Conservation (phyloP, 1,284 basidiomycete species). For the Puccinia novopanici region DNA sequence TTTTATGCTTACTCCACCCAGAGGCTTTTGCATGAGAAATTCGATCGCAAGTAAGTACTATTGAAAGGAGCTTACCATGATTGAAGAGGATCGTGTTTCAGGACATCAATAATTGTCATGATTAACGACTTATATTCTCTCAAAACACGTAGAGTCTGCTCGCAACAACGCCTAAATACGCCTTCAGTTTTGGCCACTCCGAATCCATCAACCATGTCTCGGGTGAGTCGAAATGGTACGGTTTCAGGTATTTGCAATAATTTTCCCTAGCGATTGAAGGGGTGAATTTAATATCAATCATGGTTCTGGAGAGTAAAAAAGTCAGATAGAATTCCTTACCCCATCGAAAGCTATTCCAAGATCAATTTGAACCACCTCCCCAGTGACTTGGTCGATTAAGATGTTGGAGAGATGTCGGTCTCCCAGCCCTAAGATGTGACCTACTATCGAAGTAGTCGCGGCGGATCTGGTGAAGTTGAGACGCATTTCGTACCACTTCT, state of each 20-base stretch:
- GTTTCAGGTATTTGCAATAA: conserved; percentile 77
- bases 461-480: conserved; percentile 86
- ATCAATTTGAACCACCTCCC: conserved; percentile 92
- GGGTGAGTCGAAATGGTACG: conserved; percentile 92
- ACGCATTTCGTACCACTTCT: conserved; percentile 90
- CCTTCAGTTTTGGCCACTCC: conserved; percentile 87
- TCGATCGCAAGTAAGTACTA: neutral
- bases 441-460: conserved; percentile 90
- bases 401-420: conserved; percentile 93
- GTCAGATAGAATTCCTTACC: conserved; percentile 51
- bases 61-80: conserved; percentile 68
- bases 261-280: conserved; percentile 68
- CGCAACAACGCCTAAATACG: conserved; percentile 89
- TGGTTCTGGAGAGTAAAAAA: neutral
- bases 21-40: conserved; percentile 1
- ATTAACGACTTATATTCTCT: conserved; percentile 81
- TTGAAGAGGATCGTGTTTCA: conserved; percentile 93
- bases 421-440: conserved; percentile 86
- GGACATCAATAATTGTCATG: conserved; percentile 92
- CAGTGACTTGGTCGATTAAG: conserved; percentile 76
- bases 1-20: conserved; percentile 51
- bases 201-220: conserved; percentile 90
- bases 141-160: conserved; percentile 88
- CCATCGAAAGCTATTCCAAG: conserved; percentile 93
- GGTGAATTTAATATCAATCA: neutral